Evolutionary conservation across 768 basidiomycete species (phyloP).

Genomic region (Lactarius hengduanensis): DNA sequence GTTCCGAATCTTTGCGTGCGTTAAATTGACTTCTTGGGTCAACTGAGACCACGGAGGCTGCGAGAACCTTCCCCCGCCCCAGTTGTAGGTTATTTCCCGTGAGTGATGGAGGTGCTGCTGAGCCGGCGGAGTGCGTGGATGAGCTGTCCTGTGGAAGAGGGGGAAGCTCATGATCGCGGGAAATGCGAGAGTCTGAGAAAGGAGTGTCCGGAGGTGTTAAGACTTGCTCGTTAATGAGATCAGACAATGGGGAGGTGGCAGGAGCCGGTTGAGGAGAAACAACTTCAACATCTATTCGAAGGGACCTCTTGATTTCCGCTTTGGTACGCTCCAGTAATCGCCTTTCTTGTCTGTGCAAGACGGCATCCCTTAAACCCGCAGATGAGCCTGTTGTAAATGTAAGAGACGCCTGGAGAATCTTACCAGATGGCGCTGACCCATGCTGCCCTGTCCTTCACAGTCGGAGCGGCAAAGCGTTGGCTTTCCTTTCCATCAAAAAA

Average conservation of each 20-base stretch:
- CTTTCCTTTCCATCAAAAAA: conserved; percentile 49
- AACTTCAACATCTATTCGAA: conserved; percentile 30
- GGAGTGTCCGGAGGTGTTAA: not conserved
- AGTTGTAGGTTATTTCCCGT: too few relatives aligned
- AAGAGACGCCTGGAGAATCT: conserved; percentile 23
- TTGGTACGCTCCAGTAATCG: conserved; percentile 27
- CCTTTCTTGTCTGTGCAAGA: conserved; percentile 44
- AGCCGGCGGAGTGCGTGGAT: not conserved
- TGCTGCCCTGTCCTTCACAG: conserved; percentile 60
- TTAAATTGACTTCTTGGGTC: not conserved
- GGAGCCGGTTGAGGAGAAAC: not conserved
- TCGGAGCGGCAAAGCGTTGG: conserved; percentile 62
- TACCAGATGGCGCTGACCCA: conserved; percentile 80
- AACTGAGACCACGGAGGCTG: not conserved
- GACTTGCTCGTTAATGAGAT: not conserved
- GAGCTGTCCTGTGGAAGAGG: not conserved
- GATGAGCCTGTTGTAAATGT: conserved; percentile 3
- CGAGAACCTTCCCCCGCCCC: not conserved
- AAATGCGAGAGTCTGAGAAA: not conserved
- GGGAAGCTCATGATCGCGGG: not conserved
- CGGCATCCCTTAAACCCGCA: conserved; percentile 49
- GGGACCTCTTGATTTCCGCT: conserved; percentile 13
- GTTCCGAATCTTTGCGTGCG: not conserved
- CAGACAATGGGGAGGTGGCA: not conserved
- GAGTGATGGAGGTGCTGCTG: not conserved